Evolutionary conservation across 441 rosid species (phyloP), one percentile per base, ranked within the genome.

Genomic region (Euphorbia schlechtendalii): DNA sequence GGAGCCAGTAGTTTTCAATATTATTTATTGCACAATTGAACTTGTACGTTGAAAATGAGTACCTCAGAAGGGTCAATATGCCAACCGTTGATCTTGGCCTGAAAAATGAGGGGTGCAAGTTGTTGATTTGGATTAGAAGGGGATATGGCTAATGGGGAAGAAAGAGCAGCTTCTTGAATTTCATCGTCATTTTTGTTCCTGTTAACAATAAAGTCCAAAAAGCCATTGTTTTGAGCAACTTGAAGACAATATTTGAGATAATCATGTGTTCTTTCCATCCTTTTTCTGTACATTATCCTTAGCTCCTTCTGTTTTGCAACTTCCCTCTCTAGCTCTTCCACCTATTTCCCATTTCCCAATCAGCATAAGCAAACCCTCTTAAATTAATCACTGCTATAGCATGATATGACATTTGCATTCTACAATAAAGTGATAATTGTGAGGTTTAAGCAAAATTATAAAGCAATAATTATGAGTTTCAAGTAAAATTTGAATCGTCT

Each of bases 231-330:
- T 56, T 86, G 81, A n/a, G 92, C 89, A 21, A 72, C 74, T 68
- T 84, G 89, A 61, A 86, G 89, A 69, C 91, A 83, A 59, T 74
- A 68, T 58, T 76, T 76, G 17, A 83, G 76, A 58, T 79, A 80
- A 24, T 83, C 84, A 55, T 80, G 85, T 22, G 85, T 73, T 40
- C 85, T 80, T 66, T 80, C 88, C 77, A 77, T 38, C 22, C 78
- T 78, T 78, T 71, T 78, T 49, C 68, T 76, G 76, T 73, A 76
- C 74, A 75, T 56, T 11, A 65, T 64, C 70, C 77, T 32, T 0
- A 73, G 68, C 61, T 81, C 85, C 43, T 79, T 84, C 54, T 77
- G 82, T 68, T 79, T 74, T 14, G 64, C 67, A 11, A 83, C 74
- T 66, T 82, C 84, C 28, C 55, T 67, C 63, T 78, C 72, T 0